phyloP scores from a whole-genome alignment of 2,329 filamentous ascomycete genomes.

The Fusarium azukiicola region DNA sequence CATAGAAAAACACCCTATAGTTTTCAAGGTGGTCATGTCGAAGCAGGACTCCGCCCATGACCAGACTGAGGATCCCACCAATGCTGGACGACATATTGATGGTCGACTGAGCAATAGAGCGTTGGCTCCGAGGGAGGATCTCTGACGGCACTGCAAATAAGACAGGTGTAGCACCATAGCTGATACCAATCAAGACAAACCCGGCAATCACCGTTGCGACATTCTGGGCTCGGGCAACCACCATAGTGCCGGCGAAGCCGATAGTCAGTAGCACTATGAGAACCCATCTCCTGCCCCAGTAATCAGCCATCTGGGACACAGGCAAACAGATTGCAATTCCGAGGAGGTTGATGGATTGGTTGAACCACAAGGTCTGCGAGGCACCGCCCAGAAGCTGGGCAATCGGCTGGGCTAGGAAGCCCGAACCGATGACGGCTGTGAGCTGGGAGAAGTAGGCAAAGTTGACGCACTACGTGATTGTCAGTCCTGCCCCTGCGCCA shows the following conservation, averaged over 20 bases:
- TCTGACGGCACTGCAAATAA: conserved; percentile 42
- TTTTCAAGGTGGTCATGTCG: conserved; percentile 19
- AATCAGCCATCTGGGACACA: conserved; percentile 17
- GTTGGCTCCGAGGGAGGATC: conserved; percentile 40
- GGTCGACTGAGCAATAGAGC: conserved; percentile 36
- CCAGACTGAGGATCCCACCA: conserved; percentile 32
- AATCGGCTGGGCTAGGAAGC: neutral
- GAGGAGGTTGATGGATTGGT: neutral
- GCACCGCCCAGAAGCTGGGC: neutral
- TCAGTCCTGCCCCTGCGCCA: neutral
- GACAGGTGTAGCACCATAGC: conserved; percentile 38
- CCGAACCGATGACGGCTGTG: neutral
- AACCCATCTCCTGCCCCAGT: conserved; percentile 35
- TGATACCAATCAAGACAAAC: conserved; percentile 29
- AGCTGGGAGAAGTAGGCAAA: neutral
- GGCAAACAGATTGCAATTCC: neutral
- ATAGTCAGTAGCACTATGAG: conserved; percentile 25
- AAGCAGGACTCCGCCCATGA: conserved; percentile 31
- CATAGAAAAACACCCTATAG: conserved; percentile 44
- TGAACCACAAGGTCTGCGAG: neutral
- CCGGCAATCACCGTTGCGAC: conserved; percentile 37
- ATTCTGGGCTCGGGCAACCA: conserved; percentile 31
- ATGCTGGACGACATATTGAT: conserved; percentile 39
- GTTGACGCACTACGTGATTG: neutral
- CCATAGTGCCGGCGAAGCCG: conserved; percentile 28